Conservation (phyloP, 345 rosid species). For the Rhodamnia argentea region DNA sequence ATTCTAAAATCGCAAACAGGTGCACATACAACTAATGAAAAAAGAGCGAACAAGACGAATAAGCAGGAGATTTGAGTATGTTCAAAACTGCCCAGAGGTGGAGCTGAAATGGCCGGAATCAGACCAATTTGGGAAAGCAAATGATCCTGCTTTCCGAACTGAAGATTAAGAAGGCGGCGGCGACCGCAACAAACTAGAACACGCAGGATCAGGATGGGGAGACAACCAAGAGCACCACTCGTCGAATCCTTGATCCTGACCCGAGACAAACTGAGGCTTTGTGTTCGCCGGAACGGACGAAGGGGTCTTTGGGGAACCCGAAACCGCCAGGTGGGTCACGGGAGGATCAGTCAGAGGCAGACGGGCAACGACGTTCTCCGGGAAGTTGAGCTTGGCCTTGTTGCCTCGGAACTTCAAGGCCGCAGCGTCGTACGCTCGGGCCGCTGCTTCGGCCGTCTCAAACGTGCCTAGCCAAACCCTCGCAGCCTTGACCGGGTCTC, state of each 20-base stretch:
- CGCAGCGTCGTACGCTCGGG: slow-evolving; percentile 82
- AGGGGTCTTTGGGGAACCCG: neutral
- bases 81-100: neutral
- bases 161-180: neutral
- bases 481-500: slow-evolving; percentile 84
- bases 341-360: slow-evolving; percentile 2
- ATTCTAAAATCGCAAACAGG: neutral
- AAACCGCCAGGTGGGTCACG: neutral
- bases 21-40: neutral
- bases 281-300: neutral
- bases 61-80: neutral
- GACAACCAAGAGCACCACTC: neutral
- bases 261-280: neutral
- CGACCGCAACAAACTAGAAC: neutral
- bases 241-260: neutral
- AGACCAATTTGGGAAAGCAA: neutral
- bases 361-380: slow-evolving; percentile 67
- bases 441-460: slow-evolving; percentile 81
- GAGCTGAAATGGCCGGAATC: neutral
- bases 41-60: neutral
- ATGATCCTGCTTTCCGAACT: neutral
- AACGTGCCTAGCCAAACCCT: slow-evolving; percentile 96
- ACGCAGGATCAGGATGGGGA: neutral
- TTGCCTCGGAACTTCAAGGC: slow-evolving; percentile 79
- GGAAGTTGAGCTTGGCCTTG: slow-evolving; percentile 95